Base-by-base conservation (phyloP, 2,329 filamentous ascomycete species). In the Colletotrichum camelliae region DNA sequence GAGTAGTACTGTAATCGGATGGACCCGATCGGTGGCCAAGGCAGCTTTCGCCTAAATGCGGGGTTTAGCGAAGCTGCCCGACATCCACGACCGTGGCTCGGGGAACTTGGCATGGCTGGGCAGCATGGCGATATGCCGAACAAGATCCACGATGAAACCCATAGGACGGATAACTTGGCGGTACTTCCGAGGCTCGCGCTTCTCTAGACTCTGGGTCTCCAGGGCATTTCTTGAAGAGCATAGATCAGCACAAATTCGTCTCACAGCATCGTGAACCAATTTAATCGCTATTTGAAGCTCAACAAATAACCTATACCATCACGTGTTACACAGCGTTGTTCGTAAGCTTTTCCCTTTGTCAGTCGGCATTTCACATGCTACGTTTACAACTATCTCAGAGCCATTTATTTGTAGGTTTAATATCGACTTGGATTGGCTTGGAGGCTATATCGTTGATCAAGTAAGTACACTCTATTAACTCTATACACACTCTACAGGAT, bases 381-480 rank as follows among this genome's bases (percentile, higher is more conserved):
- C 31, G 31, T 31, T 31, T 31, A 31, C 31, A 7, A 31, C 31
- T 2, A 7, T 31, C 9, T 31, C 5, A 9, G 31, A 31, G 5
- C 5, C 4, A 9, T 31, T 21, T 31, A 9, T 31, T 21, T 31
- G 31, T 31, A 2, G 31, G 9, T 31, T 7, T 5, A 31, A 6
- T 35, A 21, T 21, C 5, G 29, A 9, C 29, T 39, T 68, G 15
- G 9, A 43, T 27, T 43, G 24, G 24, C 39, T 64, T 27, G 67
- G 24, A 69, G 65, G 48, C 21, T 67, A 55, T 66, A 29, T 64
- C 68, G 43, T 18, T 31, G 13, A 18, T 71, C 35, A 71, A 75
- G 48, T 66, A 71, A 16, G 55, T 67, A 75, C 35, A 61, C 37
- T 75, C 29, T 27, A 67, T 72, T 75, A 37, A 61, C 27, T 67